These are phyloP conservation scores for Colletotrichum cuscutae DNA, from an alignment of 2,329 filamentous ascomycete species.

Conservation along the genomic window DNA sequence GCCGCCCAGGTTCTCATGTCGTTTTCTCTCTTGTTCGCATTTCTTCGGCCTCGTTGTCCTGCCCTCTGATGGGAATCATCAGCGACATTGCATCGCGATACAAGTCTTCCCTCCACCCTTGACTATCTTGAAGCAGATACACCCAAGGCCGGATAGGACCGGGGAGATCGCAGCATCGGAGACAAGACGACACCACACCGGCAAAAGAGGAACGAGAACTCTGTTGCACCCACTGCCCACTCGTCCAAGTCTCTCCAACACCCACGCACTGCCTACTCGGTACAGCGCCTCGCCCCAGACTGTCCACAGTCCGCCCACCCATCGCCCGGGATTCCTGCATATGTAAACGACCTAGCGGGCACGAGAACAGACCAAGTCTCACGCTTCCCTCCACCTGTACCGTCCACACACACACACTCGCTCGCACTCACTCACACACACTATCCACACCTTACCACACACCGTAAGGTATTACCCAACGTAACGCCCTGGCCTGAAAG, in stretches of 20 bases:
- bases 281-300: not conserved
- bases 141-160: not conserved
- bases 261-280: not conserved
- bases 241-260: not conserved
- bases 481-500: conserved; percentile 17
- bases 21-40: not conserved
- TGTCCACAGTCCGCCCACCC: conserved; percentile 13
- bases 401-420: conserved; percentile 5
- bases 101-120: not conserved
- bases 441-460: not conserved
- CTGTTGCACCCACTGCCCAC: not conserved
- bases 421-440: not conserved
- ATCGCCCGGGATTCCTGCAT: conserved; percentile 27
- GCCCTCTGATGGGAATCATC: not conserved
- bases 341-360: conserved; percentile 25
- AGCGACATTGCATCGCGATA: not conserved
- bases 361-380: conserved; percentile 27
- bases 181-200: not conserved
- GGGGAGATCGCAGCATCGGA: not conserved
- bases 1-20: not conserved
- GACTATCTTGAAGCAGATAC: not conserved
- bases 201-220: not conserved
- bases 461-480: not conserved
- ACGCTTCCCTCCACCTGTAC: conserved; percentile 4
- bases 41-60: not conserved